Base-by-base conservation (phyloP, 2,329 filamentous ascomycete genomes). In the Fusarium nanum region DNA sequence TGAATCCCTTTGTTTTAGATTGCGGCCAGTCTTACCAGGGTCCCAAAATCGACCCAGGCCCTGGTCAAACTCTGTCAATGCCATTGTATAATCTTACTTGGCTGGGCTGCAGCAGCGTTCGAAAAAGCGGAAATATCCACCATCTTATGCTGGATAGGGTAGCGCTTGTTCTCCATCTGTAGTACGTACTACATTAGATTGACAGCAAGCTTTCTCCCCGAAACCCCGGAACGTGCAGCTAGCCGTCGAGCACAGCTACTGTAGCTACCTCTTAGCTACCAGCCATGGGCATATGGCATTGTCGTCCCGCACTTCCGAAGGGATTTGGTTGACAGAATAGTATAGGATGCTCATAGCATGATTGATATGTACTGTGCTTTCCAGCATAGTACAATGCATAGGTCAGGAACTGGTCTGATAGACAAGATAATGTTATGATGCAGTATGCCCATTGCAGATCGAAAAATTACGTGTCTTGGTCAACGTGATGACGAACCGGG, bases 1-100 rank as follows among this genome's bases (percentile, higher is more conserved):
- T 25, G 46, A 46, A 45, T 64, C 42, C 45, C 32, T 47, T 48
- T 40, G 67, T 68, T 70, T 70, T 47, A 59, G 48, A 55, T 64
- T 68, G 22, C 56, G 59, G 30, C 64, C 37, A 58, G 48, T 59
- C 49, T 13, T 53, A 25, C 49, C 37, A 42, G 49, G 49, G 49
- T 27, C 32, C 23, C 48, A 40, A 41, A 27, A 27, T 28, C 18
- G 49, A 60, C 54, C 42, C 28, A 60, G 25, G 18, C 62, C 44
- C 41, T 25, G 13, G 34, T 41, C 55, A 58, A 44, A 49, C 41
- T 53, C 62, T 46, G 48, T 59, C 45, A 40, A 34, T 66, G 34
- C 44, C 37, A 52, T 50, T n/a, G 41, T 64, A 64, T 28, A 63
- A 63, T 53, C 62, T 55, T 63, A 60, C 47, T 56, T 59, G 58